Percentiles rank a stretch among this genome's conserved stretches.
phyloP scores from a whole-genome alignment of 148 eudicot species.

The Selenicereus undatus region DNA sequence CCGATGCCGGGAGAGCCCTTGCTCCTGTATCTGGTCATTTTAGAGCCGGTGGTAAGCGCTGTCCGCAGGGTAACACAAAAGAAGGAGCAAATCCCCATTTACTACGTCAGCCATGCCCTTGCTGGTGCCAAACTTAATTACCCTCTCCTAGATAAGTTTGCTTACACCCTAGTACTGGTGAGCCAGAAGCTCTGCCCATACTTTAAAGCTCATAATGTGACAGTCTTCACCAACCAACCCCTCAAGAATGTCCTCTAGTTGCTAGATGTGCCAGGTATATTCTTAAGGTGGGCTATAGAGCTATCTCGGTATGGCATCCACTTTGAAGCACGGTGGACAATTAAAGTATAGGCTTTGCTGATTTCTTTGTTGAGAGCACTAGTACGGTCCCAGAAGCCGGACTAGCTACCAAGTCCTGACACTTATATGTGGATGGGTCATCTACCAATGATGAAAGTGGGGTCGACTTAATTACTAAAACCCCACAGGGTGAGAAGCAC shows the following conservation, averaged over 20 bases:
- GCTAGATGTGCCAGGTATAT: neutral
- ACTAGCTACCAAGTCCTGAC: neutral
- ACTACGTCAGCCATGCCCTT: neutral
- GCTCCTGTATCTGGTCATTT: neutral
- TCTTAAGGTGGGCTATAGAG: neutral
- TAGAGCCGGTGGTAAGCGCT: neutral
- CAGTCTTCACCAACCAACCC: neutral
- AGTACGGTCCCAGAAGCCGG: no score
- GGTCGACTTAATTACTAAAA: neutral
- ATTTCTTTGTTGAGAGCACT: neutral
- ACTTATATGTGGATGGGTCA: neutral
- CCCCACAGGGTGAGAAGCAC: neutral
- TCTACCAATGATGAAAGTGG: neutral
- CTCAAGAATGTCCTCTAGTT: neutral
- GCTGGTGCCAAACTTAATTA: neutral
- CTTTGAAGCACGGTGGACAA: neutral
- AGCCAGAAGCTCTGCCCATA: neutral
- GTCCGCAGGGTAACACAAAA: neutral
- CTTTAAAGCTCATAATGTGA: neutral
- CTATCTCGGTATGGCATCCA: neutral
- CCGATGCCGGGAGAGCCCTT: neutral
- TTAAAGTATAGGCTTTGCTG: neutral
- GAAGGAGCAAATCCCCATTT: neutral
- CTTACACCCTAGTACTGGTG: neutral
- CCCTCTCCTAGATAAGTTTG: neutral